These are phyloP conservation scores for Ogataea glucozyma DNA, from an alignment of 805 yeast species.

Conservation along the genomic window DNA sequence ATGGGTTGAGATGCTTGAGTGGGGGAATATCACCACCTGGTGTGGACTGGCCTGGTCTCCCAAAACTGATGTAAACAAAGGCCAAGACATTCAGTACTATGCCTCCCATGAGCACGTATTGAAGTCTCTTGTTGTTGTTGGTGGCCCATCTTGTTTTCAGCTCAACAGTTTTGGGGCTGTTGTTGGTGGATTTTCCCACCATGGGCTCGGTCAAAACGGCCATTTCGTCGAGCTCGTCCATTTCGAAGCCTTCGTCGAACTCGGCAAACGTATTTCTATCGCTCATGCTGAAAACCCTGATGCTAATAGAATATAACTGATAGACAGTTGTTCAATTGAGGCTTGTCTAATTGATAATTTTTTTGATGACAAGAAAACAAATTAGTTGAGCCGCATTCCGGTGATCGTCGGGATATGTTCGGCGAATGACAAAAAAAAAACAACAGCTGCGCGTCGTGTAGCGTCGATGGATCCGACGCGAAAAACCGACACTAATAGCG, in stretches of 20 bases:
- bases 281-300: no score
- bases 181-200: background rate
- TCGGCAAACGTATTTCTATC: background rate
- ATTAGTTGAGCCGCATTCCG: background rate
- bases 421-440: background rate
- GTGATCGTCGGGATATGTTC: background rate
- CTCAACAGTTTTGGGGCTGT: no score
- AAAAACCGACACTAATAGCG: no score
- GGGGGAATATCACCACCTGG: no score
- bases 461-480: no score
- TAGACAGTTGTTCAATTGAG: no score
- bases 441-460: background rate
- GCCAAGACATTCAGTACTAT: conserved; percentile 3
- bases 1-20: no score
- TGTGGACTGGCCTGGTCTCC: no score
- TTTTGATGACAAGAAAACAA: background rate
- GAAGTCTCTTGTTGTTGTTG: background rate
- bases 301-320: no score
- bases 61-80: conserved; percentile 2
- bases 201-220: background rate
- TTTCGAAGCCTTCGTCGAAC: background rate
- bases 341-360: background rate
- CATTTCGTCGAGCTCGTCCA: conserved; percentile 4
- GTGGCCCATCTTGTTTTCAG: background rate
- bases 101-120: conserved; percentile 1